A percentile compares a stretch with the other conserved stretches of the same genome.
These are phyloP conservation scores for Trichophyton mentagrophytes DNA, from an alignment of 2,329 filamentous ascomycete genomes.

Conservation along the genomic window DNA sequence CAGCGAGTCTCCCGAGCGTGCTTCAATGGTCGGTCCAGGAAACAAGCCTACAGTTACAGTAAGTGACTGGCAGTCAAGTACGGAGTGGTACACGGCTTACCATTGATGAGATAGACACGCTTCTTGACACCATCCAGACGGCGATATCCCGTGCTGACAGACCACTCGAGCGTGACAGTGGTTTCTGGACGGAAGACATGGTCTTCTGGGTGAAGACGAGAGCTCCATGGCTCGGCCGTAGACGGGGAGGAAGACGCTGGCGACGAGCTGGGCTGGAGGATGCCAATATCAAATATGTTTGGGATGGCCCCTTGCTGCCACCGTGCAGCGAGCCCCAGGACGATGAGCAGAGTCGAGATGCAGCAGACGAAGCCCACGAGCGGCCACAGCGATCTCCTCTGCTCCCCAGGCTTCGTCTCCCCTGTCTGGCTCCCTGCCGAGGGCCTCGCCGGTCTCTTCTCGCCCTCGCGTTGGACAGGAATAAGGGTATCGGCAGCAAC, in stretches of 20 bases:
- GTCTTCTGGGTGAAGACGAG: conserved; percentile 30
- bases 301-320: not conserved
- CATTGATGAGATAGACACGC: conserved; percentile 39
- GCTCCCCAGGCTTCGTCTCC: not conserved
- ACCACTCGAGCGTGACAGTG: conserved; percentile 30
- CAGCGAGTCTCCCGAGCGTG: conserved; percentile 35
- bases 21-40: conserved; percentile 40
- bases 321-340: not conserved
- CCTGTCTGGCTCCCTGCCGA: not conserved
- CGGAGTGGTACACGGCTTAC: conserved; percentile 16
- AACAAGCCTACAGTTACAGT: conserved; percentile 25
- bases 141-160: conserved; percentile 27
- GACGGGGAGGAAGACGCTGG: not conserved
- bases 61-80: not conserved
- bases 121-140: conserved; percentile 42
- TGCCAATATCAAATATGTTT: not conserved
- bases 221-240: not conserved
- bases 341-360: not conserved
- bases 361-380: not conserved
- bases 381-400: not conserved
- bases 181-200: conserved; percentile 28
- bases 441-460: not conserved
- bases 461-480: not conserved
- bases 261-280: not conserved
- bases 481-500: not conserved